Conservation (phyloP, 2,329 filamentous ascomycete genomes). For the Cordyceps cicadae region DNA sequence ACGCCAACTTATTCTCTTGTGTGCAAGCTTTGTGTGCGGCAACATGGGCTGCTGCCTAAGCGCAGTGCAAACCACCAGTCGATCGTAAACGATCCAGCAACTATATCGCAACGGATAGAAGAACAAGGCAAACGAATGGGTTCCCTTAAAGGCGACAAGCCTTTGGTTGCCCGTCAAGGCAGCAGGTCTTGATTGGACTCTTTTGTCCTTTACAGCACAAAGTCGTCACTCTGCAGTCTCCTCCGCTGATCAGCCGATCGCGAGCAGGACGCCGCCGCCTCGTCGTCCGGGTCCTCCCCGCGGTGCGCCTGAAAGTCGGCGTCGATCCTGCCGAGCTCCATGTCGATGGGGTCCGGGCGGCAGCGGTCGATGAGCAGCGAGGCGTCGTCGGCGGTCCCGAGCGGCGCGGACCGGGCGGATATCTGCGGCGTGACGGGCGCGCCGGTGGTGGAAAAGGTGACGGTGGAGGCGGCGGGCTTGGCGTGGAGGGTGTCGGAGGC, state of each 20-base stretch:
- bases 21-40: background rate
- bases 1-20: background rate
- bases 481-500: background rate
- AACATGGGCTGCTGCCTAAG: background rate
- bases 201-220: background rate
- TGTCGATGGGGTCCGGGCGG: constrained; percentile 9
- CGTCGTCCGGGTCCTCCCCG: background rate
- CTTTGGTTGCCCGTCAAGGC: too few species aligned
- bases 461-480: background rate
- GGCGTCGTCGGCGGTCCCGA: background rate
- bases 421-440: background rate
- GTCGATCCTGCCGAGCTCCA: constrained; percentile 12
- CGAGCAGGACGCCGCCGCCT: background rate
- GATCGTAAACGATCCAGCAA: background rate
- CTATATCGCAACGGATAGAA: background rate
- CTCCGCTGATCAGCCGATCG: background rate
- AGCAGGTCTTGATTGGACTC: background rate
- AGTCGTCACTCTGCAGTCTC: background rate
- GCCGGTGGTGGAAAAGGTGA: background rate
- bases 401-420: background rate
- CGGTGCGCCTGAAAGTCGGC: background rate
- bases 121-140: background rate
- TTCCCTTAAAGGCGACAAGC: too few species aligned
- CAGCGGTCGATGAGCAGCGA: background rate
- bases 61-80: background rate